Percentiles rank a stretch among this genome's conserved stretches.
Evolutionary conservation across 2,329 filamentous ascomycete species (phyloP).

Genomic region (Fusarium humuli): DNA sequence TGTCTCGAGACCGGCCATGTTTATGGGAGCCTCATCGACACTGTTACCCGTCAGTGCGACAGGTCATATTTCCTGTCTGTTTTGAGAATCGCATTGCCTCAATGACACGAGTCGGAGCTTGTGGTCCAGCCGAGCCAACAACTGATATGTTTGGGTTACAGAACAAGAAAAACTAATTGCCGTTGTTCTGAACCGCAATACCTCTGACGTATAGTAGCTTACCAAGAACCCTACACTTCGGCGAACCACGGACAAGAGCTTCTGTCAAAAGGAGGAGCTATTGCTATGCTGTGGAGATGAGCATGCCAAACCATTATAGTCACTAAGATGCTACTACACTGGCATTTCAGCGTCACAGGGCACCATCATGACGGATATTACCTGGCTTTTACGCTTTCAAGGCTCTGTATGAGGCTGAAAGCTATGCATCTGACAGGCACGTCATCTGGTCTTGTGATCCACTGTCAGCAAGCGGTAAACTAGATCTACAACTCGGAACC

Average conservation of each 20-base stretch:
- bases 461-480: neutral
- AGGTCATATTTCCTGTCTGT: neutral
- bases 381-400: slow-evolving; percentile 3
- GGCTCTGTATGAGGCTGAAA: slow-evolving; percentile 2
- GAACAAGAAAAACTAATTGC: neutral
- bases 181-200: neutral
- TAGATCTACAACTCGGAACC: neutral
- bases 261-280: neutral
- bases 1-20: neutral
- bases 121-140: slow-evolving; percentile 12
- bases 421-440: neutral
- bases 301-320: neutral
- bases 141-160: neutral
- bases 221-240: neutral
- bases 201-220: neutral
- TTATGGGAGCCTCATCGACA: slow-evolving; percentile 4
- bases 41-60: neutral
- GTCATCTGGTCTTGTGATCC: neutral
- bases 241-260: neutral
- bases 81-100: neutral
- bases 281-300: neutral
- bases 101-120: slow-evolving; percentile 7
- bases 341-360: neutral
- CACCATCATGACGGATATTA: neutral
- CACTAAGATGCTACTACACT: neutral